phyloP scores from a whole-genome alignment of 306 rosid genomes.

The Heteromeles arbutifolia region DNA sequence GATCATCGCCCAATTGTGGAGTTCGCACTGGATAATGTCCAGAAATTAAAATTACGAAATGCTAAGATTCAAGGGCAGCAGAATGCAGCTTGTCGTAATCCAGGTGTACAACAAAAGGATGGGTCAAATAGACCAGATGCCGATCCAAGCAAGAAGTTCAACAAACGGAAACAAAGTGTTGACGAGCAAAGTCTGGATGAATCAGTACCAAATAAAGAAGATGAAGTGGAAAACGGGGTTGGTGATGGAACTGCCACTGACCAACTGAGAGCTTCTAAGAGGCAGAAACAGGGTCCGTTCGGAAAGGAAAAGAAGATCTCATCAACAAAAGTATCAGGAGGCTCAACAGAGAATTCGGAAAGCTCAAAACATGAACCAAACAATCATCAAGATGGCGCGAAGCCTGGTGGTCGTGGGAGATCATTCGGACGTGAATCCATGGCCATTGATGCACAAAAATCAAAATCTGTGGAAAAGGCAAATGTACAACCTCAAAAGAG shows the following conservation, averaged over 20 bases:
- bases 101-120: slow-evolving; percentile 5
- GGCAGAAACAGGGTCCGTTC: slow-evolving; percentile 31
- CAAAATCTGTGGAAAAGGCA: slow-evolving; percentile 18
- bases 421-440: slow-evolving; percentile 6
- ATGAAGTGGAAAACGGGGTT: slow-evolving; percentile 13
- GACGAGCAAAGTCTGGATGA: slow-evolving; percentile 26
- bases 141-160: slow-evolving; percentile 19
- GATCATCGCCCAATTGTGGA: slow-evolving; percentile 91
- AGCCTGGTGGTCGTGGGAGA: slow-evolving; percentile 19
- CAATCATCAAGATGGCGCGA: slow-evolving; percentile 27
- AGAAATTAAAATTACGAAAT: slow-evolving; percentile 56
- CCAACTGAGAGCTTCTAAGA: slow-evolving; percentile 33
- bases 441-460: slow-evolving; percentile 8
- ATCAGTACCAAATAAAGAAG: slow-evolving; percentile 15
- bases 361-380: slow-evolving; percentile 15
- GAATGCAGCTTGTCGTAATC: slow-evolving; percentile 22
- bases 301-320: background rate
- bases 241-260: slow-evolving; percentile 29
- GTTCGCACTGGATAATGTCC: slow-evolving; percentile 88
- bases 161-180: slow-evolving; percentile 47
- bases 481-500: slow-evolving; percentile 39
- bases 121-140: slow-evolving; percentile 18
- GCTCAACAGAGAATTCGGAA: slow-evolving; percentile 12
- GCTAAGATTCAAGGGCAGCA: slow-evolving; percentile 48
- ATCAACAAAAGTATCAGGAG: background rate